phyloP scores from a whole-genome alignment of 805 yeast species.

The Debaryomyces tyrocola region DNA sequence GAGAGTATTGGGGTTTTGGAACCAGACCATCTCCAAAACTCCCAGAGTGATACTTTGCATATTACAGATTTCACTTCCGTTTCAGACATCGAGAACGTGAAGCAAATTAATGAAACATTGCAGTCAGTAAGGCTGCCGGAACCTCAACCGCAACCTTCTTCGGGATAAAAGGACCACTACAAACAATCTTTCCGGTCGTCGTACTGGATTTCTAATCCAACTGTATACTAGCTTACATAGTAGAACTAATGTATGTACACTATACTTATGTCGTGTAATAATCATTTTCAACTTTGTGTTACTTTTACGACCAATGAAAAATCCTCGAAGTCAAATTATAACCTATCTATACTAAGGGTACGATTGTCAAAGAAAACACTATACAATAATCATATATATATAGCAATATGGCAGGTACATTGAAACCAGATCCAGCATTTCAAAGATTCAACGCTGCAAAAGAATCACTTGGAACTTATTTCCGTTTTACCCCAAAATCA shows the following conservation, averaged over 20 bases:
- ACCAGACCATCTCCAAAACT: neutral
- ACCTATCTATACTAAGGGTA: neutral
- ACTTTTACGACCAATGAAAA: conserved; percentile 7
- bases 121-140: neutral
- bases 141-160: neutral
- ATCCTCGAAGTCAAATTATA: conserved; percentile 3
- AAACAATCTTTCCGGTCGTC: too few species aligned
- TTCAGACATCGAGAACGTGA: conserved; percentile 5
- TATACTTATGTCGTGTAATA: neutral
- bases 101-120: conserved; percentile 4
- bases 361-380: neutral
- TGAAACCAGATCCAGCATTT: conserved; percentile 42
- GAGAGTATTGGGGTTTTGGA: conserved; percentile 21
- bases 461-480: conserved; percentile 41
- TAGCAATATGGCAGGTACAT: conserved; percentile 40
- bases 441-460: conserved; percentile 43
- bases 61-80: conserved; percentile 1
- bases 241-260: neutral
- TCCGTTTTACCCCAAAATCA: conserved; percentile 42
- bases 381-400: neutral
- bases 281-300: neutral
- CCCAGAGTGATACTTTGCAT: neutral
- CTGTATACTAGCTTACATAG: neutral
- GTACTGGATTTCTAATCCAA: neutral
- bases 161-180: too few species aligned